These are phyloP conservation scores for Backusella australiensis DNA, from an alignment of 192 early-diverging fungal species.

Conservation along the genomic window DNA sequence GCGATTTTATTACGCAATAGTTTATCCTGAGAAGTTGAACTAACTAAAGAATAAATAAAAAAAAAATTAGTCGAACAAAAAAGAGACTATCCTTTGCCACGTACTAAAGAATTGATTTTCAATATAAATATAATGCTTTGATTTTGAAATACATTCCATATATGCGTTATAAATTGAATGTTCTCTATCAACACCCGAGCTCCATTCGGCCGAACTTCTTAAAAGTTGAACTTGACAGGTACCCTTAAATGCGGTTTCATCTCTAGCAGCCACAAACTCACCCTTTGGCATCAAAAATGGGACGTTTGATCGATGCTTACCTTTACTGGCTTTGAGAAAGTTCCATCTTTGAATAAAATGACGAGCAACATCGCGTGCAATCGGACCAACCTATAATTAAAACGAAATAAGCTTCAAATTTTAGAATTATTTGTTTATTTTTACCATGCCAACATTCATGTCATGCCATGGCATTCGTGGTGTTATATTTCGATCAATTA, in stretches of 20 bases:
- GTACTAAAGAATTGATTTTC: constrained; percentile 94
- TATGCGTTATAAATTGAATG: constrained; percentile 84
- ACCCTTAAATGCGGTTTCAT: constrained; percentile 57
- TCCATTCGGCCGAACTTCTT: constrained; percentile 67
- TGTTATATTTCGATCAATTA: constrained; percentile 44
- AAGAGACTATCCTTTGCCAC: background rate
- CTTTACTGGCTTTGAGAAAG: constrained; percentile 73
- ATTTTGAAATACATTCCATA: constrained; percentile 29
- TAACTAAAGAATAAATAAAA: constrained; percentile 2
- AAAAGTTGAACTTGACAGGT: constrained; percentile 64
- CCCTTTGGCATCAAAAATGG: constrained; percentile 73
- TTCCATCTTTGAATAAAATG: constrained; percentile 92
- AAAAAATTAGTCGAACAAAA: background rate
- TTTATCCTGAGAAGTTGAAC: constrained; percentile 18
- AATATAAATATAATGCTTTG: constrained; percentile 71
- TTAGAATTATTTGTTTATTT: background rate
- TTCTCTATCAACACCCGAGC: constrained; percentile 57
- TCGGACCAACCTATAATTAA: constrained; percentile 55
- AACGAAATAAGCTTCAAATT: background rate
- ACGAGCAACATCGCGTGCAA: constrained; percentile 80
- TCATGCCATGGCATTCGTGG: constrained; percentile 93
- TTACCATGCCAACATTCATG: constrained; percentile 68
- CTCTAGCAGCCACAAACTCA: constrained; percentile 62
- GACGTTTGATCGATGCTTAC: constrained; percentile 77
- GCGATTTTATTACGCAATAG: constrained; percentile 26